phyloP scores from a whole-genome alignment of 768 basidiomycete genomes.

The Leccinum subgranulosum region DNA sequence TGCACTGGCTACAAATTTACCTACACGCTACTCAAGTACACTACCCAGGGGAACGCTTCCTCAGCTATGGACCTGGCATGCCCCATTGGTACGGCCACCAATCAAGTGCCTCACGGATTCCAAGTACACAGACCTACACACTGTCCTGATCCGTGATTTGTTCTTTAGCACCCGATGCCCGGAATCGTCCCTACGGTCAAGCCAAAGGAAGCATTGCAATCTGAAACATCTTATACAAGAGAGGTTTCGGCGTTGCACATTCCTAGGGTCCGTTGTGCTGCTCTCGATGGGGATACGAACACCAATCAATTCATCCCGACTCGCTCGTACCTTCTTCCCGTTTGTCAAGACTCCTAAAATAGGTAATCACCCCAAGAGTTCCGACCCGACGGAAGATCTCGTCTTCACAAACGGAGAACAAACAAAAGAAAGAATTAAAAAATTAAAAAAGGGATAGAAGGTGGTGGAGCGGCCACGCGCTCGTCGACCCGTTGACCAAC shows the following conservation, averaged over 20 bases:
- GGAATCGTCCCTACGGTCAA: background rate
- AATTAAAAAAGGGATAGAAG: background rate
- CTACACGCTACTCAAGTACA: background rate
- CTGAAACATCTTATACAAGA: background rate
- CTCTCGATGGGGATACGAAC: background rate
- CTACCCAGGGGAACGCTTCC: background rate
- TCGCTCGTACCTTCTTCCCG: background rate
- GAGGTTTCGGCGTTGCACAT: background rate
- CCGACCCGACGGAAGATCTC: conserved; percentile 1
- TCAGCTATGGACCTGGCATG: background rate
- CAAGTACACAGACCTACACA: background rate
- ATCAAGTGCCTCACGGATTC: background rate
- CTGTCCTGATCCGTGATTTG: background rate
- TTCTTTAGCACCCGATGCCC: background rate
- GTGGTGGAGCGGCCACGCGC: background rate
- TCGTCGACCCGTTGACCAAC: background rate
- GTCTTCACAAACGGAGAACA: background rate
- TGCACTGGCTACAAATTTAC: background rate
- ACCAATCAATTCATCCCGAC: background rate
- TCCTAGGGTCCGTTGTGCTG: background rate
- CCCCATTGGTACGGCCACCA: background rate
- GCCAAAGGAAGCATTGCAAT: background rate
- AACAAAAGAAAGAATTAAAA: background rate
- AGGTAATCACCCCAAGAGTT: background rate
- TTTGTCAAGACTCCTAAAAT: background rate